phyloP scores from a whole-genome alignment of 352 stramenopile species.

The Phytopythium chamaehyphon region DNA sequence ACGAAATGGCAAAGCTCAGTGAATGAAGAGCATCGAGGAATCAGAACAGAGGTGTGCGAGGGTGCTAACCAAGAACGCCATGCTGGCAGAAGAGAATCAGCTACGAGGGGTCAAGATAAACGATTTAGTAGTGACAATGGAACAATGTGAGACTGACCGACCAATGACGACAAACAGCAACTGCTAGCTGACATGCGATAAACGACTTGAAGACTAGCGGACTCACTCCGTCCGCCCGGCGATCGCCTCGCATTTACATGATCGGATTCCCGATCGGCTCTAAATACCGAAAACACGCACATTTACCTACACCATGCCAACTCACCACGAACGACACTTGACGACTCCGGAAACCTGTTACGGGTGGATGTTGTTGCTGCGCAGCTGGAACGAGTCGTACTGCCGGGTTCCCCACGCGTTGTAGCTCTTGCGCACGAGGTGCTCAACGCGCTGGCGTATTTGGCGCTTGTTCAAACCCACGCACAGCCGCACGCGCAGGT shows the following conservation, averaged over 20 bases:
- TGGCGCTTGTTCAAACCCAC: constrained; percentile 63
- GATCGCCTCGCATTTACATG: constrained; percentile 1
- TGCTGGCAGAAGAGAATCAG: constrained; percentile 61
- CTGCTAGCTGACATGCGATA: constrained; percentile 2
- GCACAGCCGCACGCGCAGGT: constrained; percentile 64
- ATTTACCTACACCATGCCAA: neutral
- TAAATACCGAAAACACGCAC: constrained; percentile 9
- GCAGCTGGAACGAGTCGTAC: constrained; percentile 88
- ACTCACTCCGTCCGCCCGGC: neutral
- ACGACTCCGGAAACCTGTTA: constrained; percentile 13
- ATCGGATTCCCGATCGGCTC: neutral
- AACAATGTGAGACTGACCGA: neutral
- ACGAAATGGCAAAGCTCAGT: constrained; percentile 31
- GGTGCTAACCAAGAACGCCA: constrained; percentile 67
- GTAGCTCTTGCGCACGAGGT: constrained; percentile 86
- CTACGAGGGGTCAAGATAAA: constrained; percentile 27
- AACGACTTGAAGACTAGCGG: neutral
- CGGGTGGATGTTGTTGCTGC: constrained; percentile 87
- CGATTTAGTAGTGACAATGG: no score
- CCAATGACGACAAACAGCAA: neutral
- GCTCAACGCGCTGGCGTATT: constrained; percentile 64
- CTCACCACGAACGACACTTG: neutral
- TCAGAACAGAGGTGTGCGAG: constrained; percentile 54
- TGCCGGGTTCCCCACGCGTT: constrained; percentile 87
- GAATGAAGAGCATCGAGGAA: constrained; percentile 39